Evolutionary conservation across 805 yeast species (phyloP), one percentile per base, ranked within the genome.

Genomic region (Kodamaea hsintzibuensis): DNA sequence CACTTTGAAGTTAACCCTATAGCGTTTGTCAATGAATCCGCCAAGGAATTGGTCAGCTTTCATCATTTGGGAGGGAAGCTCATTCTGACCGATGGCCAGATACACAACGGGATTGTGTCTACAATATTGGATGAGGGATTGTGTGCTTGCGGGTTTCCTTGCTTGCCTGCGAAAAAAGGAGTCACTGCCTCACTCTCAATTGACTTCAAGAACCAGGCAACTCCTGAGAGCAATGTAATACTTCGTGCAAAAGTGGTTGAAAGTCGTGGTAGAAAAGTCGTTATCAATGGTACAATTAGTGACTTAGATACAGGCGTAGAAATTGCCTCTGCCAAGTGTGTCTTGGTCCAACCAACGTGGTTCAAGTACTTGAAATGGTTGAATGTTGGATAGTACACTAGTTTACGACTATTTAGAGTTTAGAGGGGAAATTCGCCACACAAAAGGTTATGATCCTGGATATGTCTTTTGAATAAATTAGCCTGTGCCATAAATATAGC

Each of bases 331-430:
- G 91, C 91, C 0, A 73, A 71, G 33, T 88, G 96, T 67, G 72
- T 89, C 1, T 74, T 91, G 56, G 95, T 91, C 1, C 96, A 91
- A 64, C 97, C 97, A 2, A 84, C 77, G 61, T 91, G 97, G 96
- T 89, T 89, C 71, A 86, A 83, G 63, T 89, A 84, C 63, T 71
- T 89, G 51, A 65, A 67, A n/a, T 76, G 80, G 80, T 56, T 73
- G 45, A 45, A 47, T 37, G 22, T 52, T n/a, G 46, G 42, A 8
- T 40, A 10, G 6, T 22, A 4, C 25, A 6, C 6, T 22, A 27
- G 35, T 8, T 2, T 38, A 17, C 42, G 42, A 8, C 3, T 13
- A 7, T 7, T 14, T 18, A 30, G 13, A 43, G 7, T 18, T 25
- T 43, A 16, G 25, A 25, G 22, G 30, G 42, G 44, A 17, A 16